phyloP scores from a whole-genome alignment of 2,329 filamentous ascomycete species.

The Colletotrichum spinosum region DNA sequence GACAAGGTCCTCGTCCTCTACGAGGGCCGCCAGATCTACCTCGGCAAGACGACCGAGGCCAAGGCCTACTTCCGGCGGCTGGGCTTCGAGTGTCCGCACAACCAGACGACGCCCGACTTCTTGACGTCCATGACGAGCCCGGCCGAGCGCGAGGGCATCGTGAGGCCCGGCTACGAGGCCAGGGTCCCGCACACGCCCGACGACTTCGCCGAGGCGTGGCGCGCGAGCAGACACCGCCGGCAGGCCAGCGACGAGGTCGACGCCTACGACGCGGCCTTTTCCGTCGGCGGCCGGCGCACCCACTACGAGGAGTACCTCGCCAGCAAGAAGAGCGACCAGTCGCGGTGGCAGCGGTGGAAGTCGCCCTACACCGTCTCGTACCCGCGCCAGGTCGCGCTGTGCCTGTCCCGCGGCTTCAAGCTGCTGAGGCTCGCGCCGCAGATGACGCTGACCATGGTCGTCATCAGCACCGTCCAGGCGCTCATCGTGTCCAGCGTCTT shows the following conservation, averaged over 20 bases:
- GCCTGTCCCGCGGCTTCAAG: constrained; percentile 38
- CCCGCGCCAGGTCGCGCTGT: constrained; percentile 38
- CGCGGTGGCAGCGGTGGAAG: constrained; percentile 26
- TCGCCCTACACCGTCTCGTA: constrained; percentile 41
- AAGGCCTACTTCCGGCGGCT: constrained; percentile 44
- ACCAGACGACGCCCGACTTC: constrained; percentile 78
- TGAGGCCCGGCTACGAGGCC: constrained; percentile 48
- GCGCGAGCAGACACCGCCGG: constrained; percentile 34
- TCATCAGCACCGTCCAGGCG: constrained; percentile 64
- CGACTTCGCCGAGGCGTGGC: constrained; percentile 53
- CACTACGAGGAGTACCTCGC: constrained; percentile 26
- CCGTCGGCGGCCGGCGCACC: constrained; percentile 12
- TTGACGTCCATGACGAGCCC: constrained; percentile 65
- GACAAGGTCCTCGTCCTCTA: constrained; percentile 77
- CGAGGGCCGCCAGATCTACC: constrained; percentile 73
- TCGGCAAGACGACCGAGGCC: constrained; percentile 40
- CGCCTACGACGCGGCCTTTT: constrained; percentile 13
- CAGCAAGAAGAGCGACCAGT: constrained; percentile 29
- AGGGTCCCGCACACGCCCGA: constrained; percentile 50
- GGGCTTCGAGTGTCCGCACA: constrained; percentile 67
- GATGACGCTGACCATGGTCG: constrained; percentile 40
- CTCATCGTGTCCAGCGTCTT: constrained; percentile 75
- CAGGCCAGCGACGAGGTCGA: constrained; percentile 12
- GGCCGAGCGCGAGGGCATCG: constrained; percentile 50
- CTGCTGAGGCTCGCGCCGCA: constrained; percentile 39